A percentile compares a stretch with the other conserved stretches of the same genome.
These are phyloP conservation scores for Pseudogymnoascus destructans DNA, from an alignment of 2,329 filamentous ascomycete genomes.

Conservation along the genomic window DNA sequence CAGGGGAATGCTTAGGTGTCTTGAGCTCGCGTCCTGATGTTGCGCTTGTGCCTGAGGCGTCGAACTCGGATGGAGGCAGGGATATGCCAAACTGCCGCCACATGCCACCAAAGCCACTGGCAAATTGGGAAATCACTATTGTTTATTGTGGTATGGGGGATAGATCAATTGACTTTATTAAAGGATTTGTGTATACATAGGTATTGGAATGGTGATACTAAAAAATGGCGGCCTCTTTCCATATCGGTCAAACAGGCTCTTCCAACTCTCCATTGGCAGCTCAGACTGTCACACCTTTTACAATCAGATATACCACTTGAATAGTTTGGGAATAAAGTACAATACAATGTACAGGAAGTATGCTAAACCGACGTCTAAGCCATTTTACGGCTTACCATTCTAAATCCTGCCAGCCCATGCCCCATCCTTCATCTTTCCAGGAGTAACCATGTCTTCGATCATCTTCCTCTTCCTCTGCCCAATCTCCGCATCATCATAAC, in stretches of 20 bases:
- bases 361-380: slow-evolving; percentile 25
- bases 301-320: slow-evolving; percentile 2
- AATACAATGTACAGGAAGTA: slow-evolving; percentile 28
- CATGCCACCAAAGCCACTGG: neutral
- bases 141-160: neutral
- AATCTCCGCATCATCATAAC: slow-evolving; percentile 9
- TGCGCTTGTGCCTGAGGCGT: slow-evolving; percentile 16
- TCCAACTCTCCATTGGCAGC: neutral
- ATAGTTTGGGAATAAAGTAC: slow-evolving; percentile 20
- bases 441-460: slow-evolving; percentile 9
- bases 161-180: neutral
- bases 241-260: neutral
- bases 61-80: slow-evolving; percentile 17
- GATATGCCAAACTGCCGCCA: slow-evolving; percentile 11
- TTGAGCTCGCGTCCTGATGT: slow-evolving; percentile 15
- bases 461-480: slow-evolving; percentile 4
- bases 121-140: neutral
- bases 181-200: neutral
- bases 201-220: neutral
- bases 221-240: neutral
- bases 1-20: slow-evolving; percentile 23
- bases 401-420: slow-evolving; percentile 4
- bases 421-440: neutral
- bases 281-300: neutral
- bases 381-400: slow-evolving; percentile 18